A percentile compares a stretch with the other conserved stretches of the same genome.
Conservation (phyloP, 2,329 filamentous ascomycete species). For the Calcarisporium arbuscula region DNA sequence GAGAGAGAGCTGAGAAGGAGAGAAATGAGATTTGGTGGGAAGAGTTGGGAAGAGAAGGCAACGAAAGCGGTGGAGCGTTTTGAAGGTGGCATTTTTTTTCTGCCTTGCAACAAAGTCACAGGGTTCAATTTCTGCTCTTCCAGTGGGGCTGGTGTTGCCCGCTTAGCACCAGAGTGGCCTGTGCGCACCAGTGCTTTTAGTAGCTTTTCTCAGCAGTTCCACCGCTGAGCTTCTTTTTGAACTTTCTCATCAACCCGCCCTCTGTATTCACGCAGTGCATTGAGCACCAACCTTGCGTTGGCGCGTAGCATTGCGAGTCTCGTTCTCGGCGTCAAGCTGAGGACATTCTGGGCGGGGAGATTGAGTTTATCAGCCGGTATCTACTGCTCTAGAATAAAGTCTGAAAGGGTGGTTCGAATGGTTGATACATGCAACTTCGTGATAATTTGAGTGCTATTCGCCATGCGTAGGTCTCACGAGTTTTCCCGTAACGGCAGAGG, state of each 20-base stretch:
- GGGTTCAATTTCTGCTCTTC: too few relatives aligned
- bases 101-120: too few relatives aligned
- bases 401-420: constrained; percentile 82
- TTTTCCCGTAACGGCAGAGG: too few relatives aligned
- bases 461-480: too few relatives aligned
- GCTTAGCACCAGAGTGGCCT: too few relatives aligned
- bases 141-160: not conserved
- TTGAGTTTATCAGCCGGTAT: constrained; percentile 65
- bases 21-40: constrained; percentile 13
- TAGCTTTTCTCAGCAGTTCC: too few relatives aligned
- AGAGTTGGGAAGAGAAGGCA: constrained; percentile 11
- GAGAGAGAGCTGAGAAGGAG: constrained; percentile 8
- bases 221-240: constrained; percentile 26
- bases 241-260: constrained; percentile 21
- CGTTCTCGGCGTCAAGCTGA: too few relatives aligned
- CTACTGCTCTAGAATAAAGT: constrained; percentile 75
- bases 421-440: constrained; percentile 62
- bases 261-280: constrained; percentile 23
- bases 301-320: constrained; percentile 49
- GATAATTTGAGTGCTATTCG: too few relatives aligned
- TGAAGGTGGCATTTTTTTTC: constrained; percentile 1
- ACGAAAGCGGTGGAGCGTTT: constrained; percentile 7
- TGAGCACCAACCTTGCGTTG: constrained; percentile 17
- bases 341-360: constrained; percentile 65
- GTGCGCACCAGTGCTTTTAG: too few relatives aligned